Evolutionary conservation across 2,329 filamentous ascomycete genomes (phyloP).

Genomic region (Cadophora sp.): DNA sequence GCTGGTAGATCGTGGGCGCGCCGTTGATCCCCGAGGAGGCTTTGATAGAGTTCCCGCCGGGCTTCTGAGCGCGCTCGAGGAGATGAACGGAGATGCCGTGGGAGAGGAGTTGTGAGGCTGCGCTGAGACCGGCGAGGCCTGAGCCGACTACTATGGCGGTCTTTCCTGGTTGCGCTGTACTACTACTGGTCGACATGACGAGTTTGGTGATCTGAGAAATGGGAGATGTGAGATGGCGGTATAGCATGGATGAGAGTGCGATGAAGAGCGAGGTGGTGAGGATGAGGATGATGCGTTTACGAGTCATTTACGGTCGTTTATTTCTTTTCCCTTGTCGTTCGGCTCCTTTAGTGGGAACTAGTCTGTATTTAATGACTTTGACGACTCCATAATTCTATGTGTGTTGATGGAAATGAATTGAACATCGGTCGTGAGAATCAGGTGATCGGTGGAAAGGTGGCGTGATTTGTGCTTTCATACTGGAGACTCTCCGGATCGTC

Average conservation of each 20-base stretch:
- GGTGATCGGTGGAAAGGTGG: not conserved
- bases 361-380: not conserved
- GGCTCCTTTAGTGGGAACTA: not conserved
- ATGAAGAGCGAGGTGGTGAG: conserved; percentile 25
- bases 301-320: conserved; percentile 13
- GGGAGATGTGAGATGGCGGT: conserved; percentile 16
- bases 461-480: conserved; percentile 7
- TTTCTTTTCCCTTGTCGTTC: not conserved
- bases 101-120: conserved; percentile 61
- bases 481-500: not conserved
- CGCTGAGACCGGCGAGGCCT: conserved; percentile 67
- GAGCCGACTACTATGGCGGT: conserved; percentile 67
- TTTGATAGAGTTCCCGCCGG: conserved; percentile 71
- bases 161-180: conserved; percentile 20
- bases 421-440: not conserved
- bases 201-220: not conserved
- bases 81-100: conserved; percentile 60
- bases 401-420: not conserved
- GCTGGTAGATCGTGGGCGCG: conserved; percentile 64
- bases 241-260: conserved; percentile 30
- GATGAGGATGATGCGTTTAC: conserved; percentile 20
- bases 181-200: not conserved
- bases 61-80: conserved; percentile 64
- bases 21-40: conserved; percentile 72
- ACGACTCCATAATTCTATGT: not conserved